Percentiles rank a stretch among this genome's conserved stretches.
Conservation (phyloP, 1,139 yeast genomes). For the Candida neerlandica region DNA sequence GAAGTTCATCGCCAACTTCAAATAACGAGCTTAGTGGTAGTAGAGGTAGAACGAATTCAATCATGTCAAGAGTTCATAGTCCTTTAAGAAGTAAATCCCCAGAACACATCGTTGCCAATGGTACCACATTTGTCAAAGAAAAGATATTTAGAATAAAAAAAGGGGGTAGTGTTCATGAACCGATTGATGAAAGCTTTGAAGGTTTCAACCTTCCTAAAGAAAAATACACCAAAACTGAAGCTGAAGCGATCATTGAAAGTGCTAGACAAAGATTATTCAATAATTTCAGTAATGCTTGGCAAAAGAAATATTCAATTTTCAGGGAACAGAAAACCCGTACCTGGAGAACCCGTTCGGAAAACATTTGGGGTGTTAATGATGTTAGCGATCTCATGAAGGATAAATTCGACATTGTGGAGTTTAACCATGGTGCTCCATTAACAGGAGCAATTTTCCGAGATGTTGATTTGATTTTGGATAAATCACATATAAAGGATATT, state of each 20-base stretch:
- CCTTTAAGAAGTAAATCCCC: conserved; percentile 7
- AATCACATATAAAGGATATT: conserved; percentile 33
- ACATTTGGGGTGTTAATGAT: conserved; percentile 41
- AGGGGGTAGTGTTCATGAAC: neutral
- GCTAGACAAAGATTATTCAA: conserved; percentile 40
- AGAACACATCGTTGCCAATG: neutral
- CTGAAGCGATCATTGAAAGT: conserved; percentile 29
- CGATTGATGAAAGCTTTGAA: conserved; percentile 3
- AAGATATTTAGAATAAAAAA: conserved; percentile 11
- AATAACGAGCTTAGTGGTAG: neutral
- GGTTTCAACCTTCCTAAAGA: conserved; percentile 1
- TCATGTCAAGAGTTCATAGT: conserved; percentile 4
- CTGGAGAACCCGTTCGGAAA: conserved; percentile 30
- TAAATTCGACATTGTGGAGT: conserved; percentile 40
- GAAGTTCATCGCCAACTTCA: neutral
- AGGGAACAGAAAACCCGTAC: conserved; percentile 24
- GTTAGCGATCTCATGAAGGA: conserved; percentile 32
- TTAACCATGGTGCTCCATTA: conserved; percentile 39
- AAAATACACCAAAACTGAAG: conserved; percentile 24
- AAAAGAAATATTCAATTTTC: conserved; percentile 37
- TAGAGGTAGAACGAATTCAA: conserved; percentile 1
- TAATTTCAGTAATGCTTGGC: conserved; percentile 75
- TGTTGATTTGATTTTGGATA: conserved; percentile 33
- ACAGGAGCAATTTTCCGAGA: conserved; percentile 34
- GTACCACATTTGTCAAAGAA: conserved; percentile 10